A percentile compares a stretch with the other conserved stretches of the same genome.
These are phyloP conservation scores for Panicum hallii DNA, from an alignment of 202 grass and related monocot species.

Conservation along the genomic window DNA sequence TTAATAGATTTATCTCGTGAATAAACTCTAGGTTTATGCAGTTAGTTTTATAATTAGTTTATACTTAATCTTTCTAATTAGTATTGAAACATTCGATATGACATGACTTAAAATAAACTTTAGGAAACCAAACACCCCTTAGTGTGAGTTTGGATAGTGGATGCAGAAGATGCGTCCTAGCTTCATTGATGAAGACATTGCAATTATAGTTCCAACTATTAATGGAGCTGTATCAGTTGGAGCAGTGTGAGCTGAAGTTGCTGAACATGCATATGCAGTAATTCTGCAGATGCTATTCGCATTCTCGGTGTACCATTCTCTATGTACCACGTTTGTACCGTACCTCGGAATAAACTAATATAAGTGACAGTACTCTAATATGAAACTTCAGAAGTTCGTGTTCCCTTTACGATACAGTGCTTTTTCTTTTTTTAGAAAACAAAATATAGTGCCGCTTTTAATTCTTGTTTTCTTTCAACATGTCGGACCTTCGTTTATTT, in stretches of 20 bases:
- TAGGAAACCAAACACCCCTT: too few relatives aligned
- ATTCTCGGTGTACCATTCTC: neutral
- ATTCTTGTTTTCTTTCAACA: neutral
- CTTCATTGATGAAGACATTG: neutral
- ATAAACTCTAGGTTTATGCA: too few relatives aligned
- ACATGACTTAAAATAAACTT: too few relatives aligned
- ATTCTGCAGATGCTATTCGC: neutral
- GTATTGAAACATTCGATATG: too few relatives aligned
- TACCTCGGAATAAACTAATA: neutral
- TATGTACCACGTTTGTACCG: neutral
- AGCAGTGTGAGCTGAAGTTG: neutral
- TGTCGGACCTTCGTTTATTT: neutral
- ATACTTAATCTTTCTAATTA: too few relatives aligned
- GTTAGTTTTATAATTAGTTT: too few relatives aligned
- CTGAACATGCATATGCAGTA: neutral
- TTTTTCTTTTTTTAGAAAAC: neutral
- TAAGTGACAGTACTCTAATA: neutral
- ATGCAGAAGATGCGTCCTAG: constrained; percentile 17
- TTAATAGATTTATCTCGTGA: too few relatives aligned
- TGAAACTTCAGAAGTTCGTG: neutral
- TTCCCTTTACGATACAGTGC: neutral
- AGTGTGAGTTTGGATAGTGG: neutral
- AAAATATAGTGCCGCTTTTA: neutral
- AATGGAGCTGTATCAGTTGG: constrained; percentile 4
- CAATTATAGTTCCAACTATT: constrained; percentile 26